A percentile compares a stretch with the other conserved stretches of the same genome.
These are phyloP conservation scores for Salvia hispanica DNA, from an alignment of 257 asterid genomes.

Conservation along the genomic window DNA sequence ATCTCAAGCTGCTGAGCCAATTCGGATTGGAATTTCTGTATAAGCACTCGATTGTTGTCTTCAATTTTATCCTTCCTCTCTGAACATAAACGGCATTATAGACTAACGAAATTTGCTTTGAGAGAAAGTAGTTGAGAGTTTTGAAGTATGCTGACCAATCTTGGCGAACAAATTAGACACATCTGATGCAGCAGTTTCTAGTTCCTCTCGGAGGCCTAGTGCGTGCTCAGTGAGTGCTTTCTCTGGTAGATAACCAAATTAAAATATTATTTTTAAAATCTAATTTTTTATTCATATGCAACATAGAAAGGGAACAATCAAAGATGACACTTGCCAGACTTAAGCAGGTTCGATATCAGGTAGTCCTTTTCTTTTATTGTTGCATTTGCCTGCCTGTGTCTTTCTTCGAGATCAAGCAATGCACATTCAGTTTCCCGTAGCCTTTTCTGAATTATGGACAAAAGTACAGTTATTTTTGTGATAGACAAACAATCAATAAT, in stretches of 20 bases:
- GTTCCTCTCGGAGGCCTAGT: conserved; percentile 83
- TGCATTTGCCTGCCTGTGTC: conserved; percentile 83
- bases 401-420: conserved; percentile 92
- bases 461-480: conserved; percentile 33
- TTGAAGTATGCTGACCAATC: conserved; percentile 66
- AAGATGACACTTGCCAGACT: conserved; percentile 66
- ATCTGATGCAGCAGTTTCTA: conserved; percentile 87
- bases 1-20: conserved; percentile 85
- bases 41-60: conserved; percentile 74
- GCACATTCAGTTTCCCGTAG: conserved; percentile 82
- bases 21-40: conserved; percentile 80
- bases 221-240: conserved; percentile 88
- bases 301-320: background rate
- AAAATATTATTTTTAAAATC: no score
- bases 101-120: no score
- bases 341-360: conserved; percentile 84
- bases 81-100: conserved; percentile 31
- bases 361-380: conserved; percentile 92
- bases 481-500: conserved; percentile 2
- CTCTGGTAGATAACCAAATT: conserved; percentile 49
- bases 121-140: no score
- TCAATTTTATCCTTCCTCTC: conserved; percentile 94
- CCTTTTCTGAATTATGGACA: conserved; percentile 61
- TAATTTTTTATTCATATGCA: no score
- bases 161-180: conserved; percentile 80